Base-by-base conservation (phyloP, 768 basidiomycete species). In the Agrocybe pediades region DNA sequence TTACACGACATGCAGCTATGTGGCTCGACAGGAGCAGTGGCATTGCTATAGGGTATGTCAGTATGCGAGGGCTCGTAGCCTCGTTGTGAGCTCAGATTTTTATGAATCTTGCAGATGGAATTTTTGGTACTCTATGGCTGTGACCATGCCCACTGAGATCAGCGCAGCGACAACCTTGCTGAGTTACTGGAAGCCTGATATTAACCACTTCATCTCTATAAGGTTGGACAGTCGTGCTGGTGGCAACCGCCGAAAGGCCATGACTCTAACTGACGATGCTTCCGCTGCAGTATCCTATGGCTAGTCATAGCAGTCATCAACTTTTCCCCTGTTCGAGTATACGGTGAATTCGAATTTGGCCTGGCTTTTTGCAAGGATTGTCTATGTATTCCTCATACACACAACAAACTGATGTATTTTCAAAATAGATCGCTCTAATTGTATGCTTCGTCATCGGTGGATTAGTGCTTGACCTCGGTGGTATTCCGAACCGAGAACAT, bases 291-390 rank as follows among this genome's bases (percentile, higher is more conserved):
- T 24, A 39, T 65, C 17, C 58, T 76, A 13, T 71, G 72, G 62
- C 55, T 73, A 11, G 57, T 64, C 20, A 67, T 71, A 19, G 50
- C 59, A n/a, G 24, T 61, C 25, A 68, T 75, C 53, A 79, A 80
- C 43, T 62, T 74, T 27, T 68, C 68, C 43, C 68, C 69, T 19
- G 71, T 73, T 62, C 78, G 77, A 62, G 50, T 77, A 62, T 84
- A 80, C 54, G 83, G 82, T 16, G 77, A 77, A 60, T 68, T 76
- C 40, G 83, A 85, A 65, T 83, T 86, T 64, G 79, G 73, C 66
- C 82, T 83, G 61, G 78, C 69, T n/a, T 59, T 67, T 55, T 56
- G 60, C 41, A 67, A 66, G 58, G 66, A 68, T 25, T 17, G 56
- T 48, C 23, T 15, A 39, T n/a, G 1, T n/a, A 11, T 26, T 9